phyloP scores from a whole-genome alignment of 164 flowering plant species.

The Piper longum region DNA sequence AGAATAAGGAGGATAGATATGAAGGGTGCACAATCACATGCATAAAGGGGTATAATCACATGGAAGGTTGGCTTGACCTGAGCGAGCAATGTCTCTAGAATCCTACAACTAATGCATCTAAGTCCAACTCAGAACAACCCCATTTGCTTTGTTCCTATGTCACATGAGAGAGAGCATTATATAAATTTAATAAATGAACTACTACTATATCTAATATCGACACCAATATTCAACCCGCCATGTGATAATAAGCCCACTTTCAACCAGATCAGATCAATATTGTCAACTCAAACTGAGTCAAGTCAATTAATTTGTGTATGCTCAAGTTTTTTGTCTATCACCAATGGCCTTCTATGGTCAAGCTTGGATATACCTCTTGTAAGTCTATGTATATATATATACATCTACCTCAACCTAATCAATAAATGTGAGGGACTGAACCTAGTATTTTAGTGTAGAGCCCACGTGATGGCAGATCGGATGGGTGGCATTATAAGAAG shows the following conservation, averaged over 20 bases:
- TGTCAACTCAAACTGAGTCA: too few species aligned
- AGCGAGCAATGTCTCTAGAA: background rate
- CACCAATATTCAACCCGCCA: too few species aligned
- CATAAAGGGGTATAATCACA: slow-evolving; percentile 11
- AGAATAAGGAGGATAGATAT: background rate
- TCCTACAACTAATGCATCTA: background rate
- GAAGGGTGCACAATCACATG: slow-evolving; percentile 10
- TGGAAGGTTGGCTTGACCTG: slow-evolving; percentile 11
- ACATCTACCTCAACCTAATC: background rate
- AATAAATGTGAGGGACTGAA: background rate
- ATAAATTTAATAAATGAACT: too few species aligned
- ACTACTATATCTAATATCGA: too few species aligned
- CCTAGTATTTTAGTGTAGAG: background rate
- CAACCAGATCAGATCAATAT: too few species aligned
- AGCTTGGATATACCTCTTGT: background rate
- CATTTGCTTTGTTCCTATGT: background rate
- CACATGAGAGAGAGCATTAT: background rate
- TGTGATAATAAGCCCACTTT: too few species aligned
- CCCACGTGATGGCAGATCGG: background rate
- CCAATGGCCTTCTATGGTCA: background rate
- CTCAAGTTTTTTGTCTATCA: background rate
- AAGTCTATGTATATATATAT: too few species aligned
- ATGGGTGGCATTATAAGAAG: background rate
- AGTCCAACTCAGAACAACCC: background rate
- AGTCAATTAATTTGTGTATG: too few species aligned